Evolutionary conservation across 257 asterid genomes (phyloP), one percentile per base, ranked within the genome.

Genomic region (Plantago major): DNA sequence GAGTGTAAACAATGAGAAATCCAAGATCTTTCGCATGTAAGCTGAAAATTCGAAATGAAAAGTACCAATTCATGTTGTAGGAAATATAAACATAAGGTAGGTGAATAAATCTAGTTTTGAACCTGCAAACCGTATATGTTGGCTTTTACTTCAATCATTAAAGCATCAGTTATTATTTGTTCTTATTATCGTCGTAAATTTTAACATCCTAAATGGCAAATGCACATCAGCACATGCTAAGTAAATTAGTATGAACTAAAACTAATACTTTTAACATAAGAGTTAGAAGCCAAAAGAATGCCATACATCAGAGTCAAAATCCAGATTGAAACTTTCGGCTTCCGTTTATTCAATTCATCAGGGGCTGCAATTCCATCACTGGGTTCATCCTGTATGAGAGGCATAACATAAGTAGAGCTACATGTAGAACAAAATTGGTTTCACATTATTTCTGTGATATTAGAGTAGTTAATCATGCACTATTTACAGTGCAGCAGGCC

Each of bases 101-200:
- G 44, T 46, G n/a, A n/a, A n/a, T n/a, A n/a, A n/a, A n/a, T n/a
- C n/a, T n/a, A n/a, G n/a, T n/a, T n/a, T n/a, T n/a, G n/a, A n/a
- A 89, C 97, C 95, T 89, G 97, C 76, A 89, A 81, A 54, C 95
- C 95, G 43, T 87, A 71, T 56, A 82, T 65, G 55, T 84, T 80
- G 12, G 95, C 97, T 71, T 89, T 90, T 77, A 73, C 76, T 71
- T 87, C 95, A 38, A 85, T 71, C 14, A 71, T 67, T 47, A 82
- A 71, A 67, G 90, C 83, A 74, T 89, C 95, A 57, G 71, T 56
- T 66, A 76, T 58, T 28, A 66, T 53, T 58, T 76, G 37, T 71
- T 77, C 71, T 67, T 72, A 26, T 55, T 43, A 48, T 67, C 82
- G 37, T 55, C 78, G 26, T 71, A 81, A 64, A 60, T 68, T 59